These are phyloP conservation scores for Neurospora intermedia DNA, from an alignment of 495 filamentous ascomycete genomes.

Conservation along the genomic window DNA sequence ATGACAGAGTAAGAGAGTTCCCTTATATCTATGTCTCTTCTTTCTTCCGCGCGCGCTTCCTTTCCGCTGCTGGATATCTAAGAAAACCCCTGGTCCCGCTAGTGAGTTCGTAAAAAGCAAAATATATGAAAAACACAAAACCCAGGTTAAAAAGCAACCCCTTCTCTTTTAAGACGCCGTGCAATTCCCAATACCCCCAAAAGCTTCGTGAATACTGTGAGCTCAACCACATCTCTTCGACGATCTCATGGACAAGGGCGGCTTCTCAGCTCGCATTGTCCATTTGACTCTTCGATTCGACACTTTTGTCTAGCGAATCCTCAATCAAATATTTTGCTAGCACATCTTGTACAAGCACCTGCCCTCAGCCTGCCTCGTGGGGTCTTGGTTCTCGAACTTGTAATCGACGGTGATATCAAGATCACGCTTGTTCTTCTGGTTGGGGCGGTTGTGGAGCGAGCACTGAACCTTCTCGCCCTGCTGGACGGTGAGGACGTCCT, in stretches of 20 bases:
- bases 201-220: not conserved
- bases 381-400: constrained; percentile 63
- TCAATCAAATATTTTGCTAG: constrained; percentile 12
- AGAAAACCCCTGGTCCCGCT: not conserved
- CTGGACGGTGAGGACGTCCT: constrained; percentile 75
- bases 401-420: constrained; percentile 86
- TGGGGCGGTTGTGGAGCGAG: constrained; percentile 70
- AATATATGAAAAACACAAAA: constrained; percentile 1
- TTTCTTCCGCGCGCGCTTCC: not conserved
- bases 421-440: constrained; percentile 87
- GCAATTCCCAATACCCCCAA: not conserved
- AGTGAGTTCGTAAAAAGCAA: not conserved
- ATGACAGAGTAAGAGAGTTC: not conserved
- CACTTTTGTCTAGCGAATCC: not conserved
- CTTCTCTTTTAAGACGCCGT: not conserved
- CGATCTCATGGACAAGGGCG: not conserved
- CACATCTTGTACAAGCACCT: constrained; percentile 86
- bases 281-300: not conserved
- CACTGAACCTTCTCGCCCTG: constrained; percentile 64
- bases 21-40: not conserved
- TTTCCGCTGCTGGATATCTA: constrained; percentile 2
- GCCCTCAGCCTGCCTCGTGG: constrained; percentile 54
- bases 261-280: not conserved
- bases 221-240: not conserved
- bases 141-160: not conserved